Base-by-base conservation (phyloP, 1,284 basidiomycete genomes). In the Porodaedalea pini region DNA sequence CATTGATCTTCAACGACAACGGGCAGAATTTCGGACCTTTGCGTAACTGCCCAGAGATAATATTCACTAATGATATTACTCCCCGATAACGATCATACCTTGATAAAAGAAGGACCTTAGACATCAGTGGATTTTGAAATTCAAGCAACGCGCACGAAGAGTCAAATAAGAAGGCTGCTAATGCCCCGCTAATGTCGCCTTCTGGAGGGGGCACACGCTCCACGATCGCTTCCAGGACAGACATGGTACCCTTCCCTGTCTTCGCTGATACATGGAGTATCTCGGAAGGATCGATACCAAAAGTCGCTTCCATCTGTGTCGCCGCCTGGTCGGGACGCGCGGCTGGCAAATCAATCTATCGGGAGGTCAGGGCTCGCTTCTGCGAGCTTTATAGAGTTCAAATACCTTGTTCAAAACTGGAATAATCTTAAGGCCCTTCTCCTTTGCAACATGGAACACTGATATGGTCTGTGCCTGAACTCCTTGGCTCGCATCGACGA, bases 381-480 rank as follows among this genome's bases (percentile, higher is more conserved):
- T 43, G 39, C n/a, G 32, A 39, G 13, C 57, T 34, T 34, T 53
- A 37, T 17, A 39, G 7, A 19, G 31, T n/a, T 23, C 31, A 13
- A 21, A 8, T 41, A 90, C 91, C 81, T 99, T 99, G 76, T 98
- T 99, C 51, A 98, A 77, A 17, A 98, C 90, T 2, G 96, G 94
- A 40, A 99, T 89, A 54, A 99, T 90, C 36, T 80, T 86, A 19
- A 98, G 74, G 1, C 90, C 86, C 49, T 87, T 81, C 67, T 94
- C 91, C 65, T 81, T 79, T 0, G 95, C 95, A 54, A 91, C 83
- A 64, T 96, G 90, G 66, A 91, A 96, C 4, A 99, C 97, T 0
- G 93, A 96, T 56, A 99, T 87, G 4, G 95, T 94, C 72, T 99
- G 97, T 0, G 97, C 96, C 73, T 99, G 97, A 4, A 99, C 88